Evolutionary conservation across 345 rosid species (phyloP).

Genomic region (Kernera saxatilis): DNA sequence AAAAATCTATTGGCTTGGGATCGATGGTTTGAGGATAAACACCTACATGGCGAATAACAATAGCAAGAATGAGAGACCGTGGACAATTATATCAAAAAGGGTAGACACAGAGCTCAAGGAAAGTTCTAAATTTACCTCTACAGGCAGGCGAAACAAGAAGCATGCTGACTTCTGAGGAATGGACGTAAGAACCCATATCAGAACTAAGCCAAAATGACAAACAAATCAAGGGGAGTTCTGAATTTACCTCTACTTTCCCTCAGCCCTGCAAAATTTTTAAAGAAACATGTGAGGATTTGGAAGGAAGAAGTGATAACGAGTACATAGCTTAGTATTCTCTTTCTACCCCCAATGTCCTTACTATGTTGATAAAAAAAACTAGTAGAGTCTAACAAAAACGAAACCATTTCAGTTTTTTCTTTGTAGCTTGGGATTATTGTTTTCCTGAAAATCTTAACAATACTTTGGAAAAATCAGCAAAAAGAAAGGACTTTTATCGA

Average conservation of each 20-base stretch:
- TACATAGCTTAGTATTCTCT: background rate
- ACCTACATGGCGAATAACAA: background rate
- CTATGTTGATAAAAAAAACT: too few relatives aligned
- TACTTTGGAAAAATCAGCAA: too few relatives aligned
- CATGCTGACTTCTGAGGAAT: conserved; percentile 12
- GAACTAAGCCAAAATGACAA: background rate
- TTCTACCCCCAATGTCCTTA: too few relatives aligned
- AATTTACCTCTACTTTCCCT: too few relatives aligned
- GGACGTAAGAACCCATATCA: background rate
- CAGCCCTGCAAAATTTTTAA: background rate
- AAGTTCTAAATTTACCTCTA: background rate
- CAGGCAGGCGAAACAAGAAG: background rate
- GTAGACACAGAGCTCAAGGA: background rate
- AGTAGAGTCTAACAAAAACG: too few relatives aligned
- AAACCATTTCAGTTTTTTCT: too few relatives aligned
- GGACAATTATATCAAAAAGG: background rate
- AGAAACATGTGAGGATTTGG: background rate
- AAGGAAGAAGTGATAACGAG: too few relatives aligned
- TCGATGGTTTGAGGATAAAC: background rate
- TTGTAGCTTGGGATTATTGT: too few relatives aligned
- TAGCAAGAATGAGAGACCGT: background rate
- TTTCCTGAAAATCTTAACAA: too few relatives aligned
- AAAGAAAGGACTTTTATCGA: too few relatives aligned
- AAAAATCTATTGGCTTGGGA: background rate
- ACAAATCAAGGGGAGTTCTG: too few relatives aligned